Base-by-base conservation (phyloP, 148 eudicot genomes). In the Rhododendron kiyosumense region DNA sequence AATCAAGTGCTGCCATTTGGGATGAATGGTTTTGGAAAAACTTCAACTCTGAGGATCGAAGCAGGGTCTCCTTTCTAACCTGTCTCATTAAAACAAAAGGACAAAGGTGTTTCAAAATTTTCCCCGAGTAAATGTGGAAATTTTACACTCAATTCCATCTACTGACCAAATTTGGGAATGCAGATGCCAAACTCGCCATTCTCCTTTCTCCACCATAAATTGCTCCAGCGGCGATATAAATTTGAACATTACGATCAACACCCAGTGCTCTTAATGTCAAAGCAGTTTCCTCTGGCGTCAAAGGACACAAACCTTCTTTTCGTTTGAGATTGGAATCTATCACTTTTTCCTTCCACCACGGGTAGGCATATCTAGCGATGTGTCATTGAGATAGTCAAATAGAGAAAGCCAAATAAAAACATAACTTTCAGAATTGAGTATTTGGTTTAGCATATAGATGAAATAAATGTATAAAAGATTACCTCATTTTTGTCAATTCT, bases 271-370 rank as follows among this genome's bases (percentile, higher is more conserved):
- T 88, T 43, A 94, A 81, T 17, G 89, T 93, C 69, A 93, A 86
- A 81, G 94, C 92, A 18, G 93, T 91, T 90, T 94, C 96, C 86
- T 94, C 96, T 0, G 95, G 95, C 20, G 96, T 94, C 90, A 93
- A 87, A 13, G 97, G 97, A 88, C 97, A 94, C 20, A 93, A 88
- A 34, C 97, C 97, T 78, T 93, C 94, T 91, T 88, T 89, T 86
- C 97, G 84, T 85, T 93, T 94, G 79, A 89, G 79, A 78, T 94
- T 89, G 3, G 97, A 93, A 87, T 94, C 91, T 73, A 93, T 94
- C 71, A 86, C 86, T 86, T 94, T 94, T 80, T 94, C 97, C 91
- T 94, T 94, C 95, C 97, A 94, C 95, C 97, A 94, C 12, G 97
- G 94, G 82, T 94, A 94, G 15, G 95, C 93, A 74, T 94, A 94